These are phyloP conservation scores for Arthrobotrys musiformis DNA, from an alignment of 2,329 filamentous ascomycete genomes.

Conservation along the genomic window DNA sequence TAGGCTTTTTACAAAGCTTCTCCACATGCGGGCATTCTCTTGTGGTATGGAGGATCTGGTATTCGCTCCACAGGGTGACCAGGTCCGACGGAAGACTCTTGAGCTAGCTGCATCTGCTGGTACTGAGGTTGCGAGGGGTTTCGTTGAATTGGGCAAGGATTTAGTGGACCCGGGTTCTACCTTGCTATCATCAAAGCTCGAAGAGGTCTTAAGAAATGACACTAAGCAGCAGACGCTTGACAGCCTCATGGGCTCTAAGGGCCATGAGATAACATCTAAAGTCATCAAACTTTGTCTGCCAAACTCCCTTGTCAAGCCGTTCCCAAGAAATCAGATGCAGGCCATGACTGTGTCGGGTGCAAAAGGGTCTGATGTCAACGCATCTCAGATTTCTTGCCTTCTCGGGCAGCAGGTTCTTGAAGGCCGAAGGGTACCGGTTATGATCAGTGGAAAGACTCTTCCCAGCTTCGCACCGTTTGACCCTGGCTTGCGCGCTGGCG, in stretches of 20 bases:
- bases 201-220: conserved; percentile 90
- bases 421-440: conserved; percentile 90
- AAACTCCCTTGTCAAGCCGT: conserved; percentile 83
- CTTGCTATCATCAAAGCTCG: conserved; percentile 79
- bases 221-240: conserved; percentile 91
- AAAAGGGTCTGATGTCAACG: conserved; percentile 92
- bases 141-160: conserved; percentile 81
- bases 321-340: conserved; percentile 98
- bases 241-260: conserved; percentile 79
- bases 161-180: conserved; percentile 71
- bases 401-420: conserved; percentile 96
- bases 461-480: conserved; percentile 95
- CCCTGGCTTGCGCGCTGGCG: conserved; percentile 85
- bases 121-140: conserved; percentile 82
- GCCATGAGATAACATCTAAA: conserved; percentile 76
- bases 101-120: conserved; percentile 76
- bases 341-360: conserved; percentile 97
- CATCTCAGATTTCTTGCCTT: conserved; percentile 97
- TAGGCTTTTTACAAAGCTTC: conserved; percentile 84
- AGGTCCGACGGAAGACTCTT: conserved; percentile 74
- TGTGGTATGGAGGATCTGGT: conserved; percentile 97
- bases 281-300: conserved; percentile 86
- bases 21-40: conserved; percentile 94
- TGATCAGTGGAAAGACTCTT: conserved; percentile 96
- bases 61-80: conserved; percentile 82